Evolutionary conservation across 2,329 filamentous ascomycete species (phyloP), one percentile per base, ranked within the genome.

Genomic region (Myriosclerotinia curreyana): DNA sequence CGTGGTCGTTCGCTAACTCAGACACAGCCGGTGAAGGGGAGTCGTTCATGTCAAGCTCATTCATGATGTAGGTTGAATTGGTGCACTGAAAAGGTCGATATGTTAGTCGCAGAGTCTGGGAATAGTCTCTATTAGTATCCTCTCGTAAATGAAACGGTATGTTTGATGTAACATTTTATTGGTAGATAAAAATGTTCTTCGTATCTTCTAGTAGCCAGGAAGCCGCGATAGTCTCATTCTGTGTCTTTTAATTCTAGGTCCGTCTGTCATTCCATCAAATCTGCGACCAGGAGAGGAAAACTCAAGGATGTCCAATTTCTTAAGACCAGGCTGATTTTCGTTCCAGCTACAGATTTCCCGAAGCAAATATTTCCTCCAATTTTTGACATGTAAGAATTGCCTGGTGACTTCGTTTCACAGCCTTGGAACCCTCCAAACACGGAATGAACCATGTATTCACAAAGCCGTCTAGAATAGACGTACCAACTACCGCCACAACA

Each of bases 381-480:
- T 17, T 5, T 46, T n/a, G 6, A 46, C n/a, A 46, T n/a, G 42
- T 17, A n/a, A 46, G 20, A 2, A 20, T 46, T 46, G 15, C 2
- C 17, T n/a, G 5, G n/a, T 46, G 20, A 7, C 3, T 46, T 17
- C 17, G 7, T 5, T 8, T 46, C 42, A 46, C 4, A 46, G 20
- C 1, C 2, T n/a, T 6, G 17, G 6, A 15, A n/a, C 17, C 17
- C n/a, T 46, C 9, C 17, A 8, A 20, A 4, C 7, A 42, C 20
- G n/a, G n/a, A n/a, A n/a, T 6, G 5, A n/a, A 46, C 9, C 42
- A 17, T 46, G n/a, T 20, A 46, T 46, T 15, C 42, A 46, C 17
- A 7, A 8, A 46, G n/a, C 17, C 42, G 5, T n/a, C n/a, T 46
- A 5, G 42, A n/a, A n/a, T 74, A 73, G 20, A 71, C 70, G 54